Conservation (phyloP, 768 basidiomycete genomes). For the Terana coerulea region DNA sequence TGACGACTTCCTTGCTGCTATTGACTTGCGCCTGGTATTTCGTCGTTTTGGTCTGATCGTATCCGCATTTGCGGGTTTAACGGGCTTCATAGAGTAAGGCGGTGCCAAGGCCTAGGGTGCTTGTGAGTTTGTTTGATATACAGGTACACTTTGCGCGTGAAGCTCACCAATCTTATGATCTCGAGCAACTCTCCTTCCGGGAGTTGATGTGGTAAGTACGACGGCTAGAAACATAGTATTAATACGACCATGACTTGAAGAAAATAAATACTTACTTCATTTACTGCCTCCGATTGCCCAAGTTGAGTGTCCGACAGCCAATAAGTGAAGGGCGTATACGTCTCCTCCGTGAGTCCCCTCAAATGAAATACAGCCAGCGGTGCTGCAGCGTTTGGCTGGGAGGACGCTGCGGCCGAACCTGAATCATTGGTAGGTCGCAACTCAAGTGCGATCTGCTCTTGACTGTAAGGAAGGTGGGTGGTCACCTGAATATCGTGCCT, state of each 20-base stretch:
- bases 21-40: conserved; percentile 27
- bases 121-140: neutral
- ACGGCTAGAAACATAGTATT: conserved; percentile 14
- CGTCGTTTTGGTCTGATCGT: conserved; percentile 33
- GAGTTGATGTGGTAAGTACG: conserved; percentile 56
- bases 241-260: neutral
- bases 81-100: conserved; percentile 49
- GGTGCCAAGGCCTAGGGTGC: conserved; percentile 34
- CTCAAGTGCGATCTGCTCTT: neutral
- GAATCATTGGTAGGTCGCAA: no score
- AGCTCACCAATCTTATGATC: conserved; percentile 56
- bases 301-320: neutral
- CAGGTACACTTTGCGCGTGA: neutral
- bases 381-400: neutral
- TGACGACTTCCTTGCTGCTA: no score
- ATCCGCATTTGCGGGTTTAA: conserved; percentile 48
- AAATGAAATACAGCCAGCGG: neutral
- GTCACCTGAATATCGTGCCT: conserved; percentile 15
- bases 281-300: neutral
- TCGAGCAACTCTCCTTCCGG: conserved; percentile 51
- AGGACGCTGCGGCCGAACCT: no score
- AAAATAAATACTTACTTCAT: conserved; percentile 33
- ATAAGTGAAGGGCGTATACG: neutral
- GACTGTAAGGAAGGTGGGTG: neutral
- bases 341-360: neutral